These are phyloP conservation scores for Asterophora lycoperdoides DNA, from an alignment of 768 basidiomycete genomes.

Conservation along the genomic window DNA sequence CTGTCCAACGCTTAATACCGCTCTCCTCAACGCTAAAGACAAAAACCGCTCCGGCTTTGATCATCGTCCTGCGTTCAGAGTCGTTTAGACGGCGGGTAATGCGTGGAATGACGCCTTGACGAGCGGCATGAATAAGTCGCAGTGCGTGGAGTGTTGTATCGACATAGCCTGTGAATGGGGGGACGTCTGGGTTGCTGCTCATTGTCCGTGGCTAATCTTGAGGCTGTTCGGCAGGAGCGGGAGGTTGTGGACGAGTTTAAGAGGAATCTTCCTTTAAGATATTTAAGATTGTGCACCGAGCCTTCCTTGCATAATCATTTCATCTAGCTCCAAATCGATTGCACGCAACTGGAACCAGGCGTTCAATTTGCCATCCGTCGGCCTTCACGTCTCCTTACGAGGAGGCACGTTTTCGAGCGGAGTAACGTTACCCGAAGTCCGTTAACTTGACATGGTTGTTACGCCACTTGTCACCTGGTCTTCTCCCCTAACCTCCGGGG, in stretches of 20 bases:
- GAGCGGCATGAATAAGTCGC: conserved; percentile 77
- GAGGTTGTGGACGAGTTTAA: conserved; percentile 37
- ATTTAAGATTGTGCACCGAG: conserved; percentile 41
- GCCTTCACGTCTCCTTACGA: conserved; percentile 37
- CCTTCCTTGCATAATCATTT: conserved; percentile 36
- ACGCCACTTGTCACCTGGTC: conserved; percentile 42
- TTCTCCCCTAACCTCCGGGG: conserved; percentile 23
- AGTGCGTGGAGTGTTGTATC: conserved; percentile 80
- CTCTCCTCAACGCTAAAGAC: conserved; percentile 88
- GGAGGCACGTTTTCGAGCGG: conserved; percentile 24
- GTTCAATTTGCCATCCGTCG: conserved; percentile 33
- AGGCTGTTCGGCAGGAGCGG: conserved; percentile 52
- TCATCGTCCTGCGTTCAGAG: conserved; percentile 65
- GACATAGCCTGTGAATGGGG: conserved; percentile 75
- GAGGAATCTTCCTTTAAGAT: conserved; percentile 44
- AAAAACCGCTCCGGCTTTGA: conserved; percentile 69
- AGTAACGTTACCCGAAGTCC: conserved; percentile 39
- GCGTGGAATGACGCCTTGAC: conserved; percentile 73
- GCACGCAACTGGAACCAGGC: conserved; percentile 27
- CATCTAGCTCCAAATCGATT: conserved; percentile 36
- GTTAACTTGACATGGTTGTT: conserved; percentile 37
- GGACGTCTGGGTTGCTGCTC: conserved; percentile 52
- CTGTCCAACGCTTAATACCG: conserved; percentile 87
- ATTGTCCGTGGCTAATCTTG: conserved; percentile 45
- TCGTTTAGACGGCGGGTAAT: conserved; percentile 84